Percentiles rank a stretch among this genome's conserved stretches.
phyloP scores from a whole-genome alignment of 306 rosid species.

The Vachellia collinsii region DNA sequence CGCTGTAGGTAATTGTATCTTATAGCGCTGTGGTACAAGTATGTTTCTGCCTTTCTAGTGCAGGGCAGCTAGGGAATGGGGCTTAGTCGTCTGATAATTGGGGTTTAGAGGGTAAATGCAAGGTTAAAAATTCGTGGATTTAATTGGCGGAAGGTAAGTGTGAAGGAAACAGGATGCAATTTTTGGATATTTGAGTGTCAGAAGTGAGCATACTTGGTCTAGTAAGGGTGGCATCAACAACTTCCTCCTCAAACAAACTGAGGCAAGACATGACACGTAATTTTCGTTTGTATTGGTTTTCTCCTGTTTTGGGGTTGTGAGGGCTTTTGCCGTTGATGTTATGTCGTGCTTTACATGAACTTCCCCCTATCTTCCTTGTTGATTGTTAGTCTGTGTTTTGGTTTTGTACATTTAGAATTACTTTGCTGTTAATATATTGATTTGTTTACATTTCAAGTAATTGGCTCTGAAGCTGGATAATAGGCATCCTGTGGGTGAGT shows the following conservation, averaged over 20 bases:
- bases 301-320: neutral
- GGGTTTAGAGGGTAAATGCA: neutral
- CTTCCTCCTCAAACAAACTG: neutral
- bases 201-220: neutral
- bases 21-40: neutral
- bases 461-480: constrained; percentile 12
- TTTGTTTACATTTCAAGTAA: neutral
- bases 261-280: neutral
- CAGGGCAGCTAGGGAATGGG: neutral
- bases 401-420: neutral
- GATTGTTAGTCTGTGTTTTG: neutral
- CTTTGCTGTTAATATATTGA: neutral
- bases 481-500: neutral
- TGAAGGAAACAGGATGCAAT: neutral
- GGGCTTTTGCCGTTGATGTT: constrained; percentile 3
- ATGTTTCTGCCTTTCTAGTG: neutral
- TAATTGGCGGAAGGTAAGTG: neutral
- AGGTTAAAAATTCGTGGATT: neutral
- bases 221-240: neutral
- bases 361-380: neutral
- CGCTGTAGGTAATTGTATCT: neutral
- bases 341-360: neutral
- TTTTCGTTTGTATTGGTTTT: neutral
- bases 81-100: neutral
- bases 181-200: neutral